Evolutionary conservation across 139 green algal genomes (phyloP).

Genomic region (Prasinococcaceae sp.): DNA sequence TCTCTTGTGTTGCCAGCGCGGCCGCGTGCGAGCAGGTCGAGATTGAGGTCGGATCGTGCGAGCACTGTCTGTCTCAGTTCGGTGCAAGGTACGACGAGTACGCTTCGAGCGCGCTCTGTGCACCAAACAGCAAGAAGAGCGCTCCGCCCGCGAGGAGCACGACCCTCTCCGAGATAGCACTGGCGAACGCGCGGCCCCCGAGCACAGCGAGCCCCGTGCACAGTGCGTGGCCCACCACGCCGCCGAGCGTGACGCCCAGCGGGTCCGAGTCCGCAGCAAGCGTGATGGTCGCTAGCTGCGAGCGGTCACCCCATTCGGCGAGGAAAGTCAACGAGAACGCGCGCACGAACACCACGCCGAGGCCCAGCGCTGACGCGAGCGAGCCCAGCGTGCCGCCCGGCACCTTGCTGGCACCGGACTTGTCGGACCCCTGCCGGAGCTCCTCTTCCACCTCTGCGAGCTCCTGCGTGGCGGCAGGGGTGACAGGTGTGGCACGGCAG

Average conservation of each 20-base stretch:
- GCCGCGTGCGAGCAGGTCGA: too few relatives aligned
- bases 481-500: too few relatives aligned
- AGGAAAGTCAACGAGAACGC: slow-evolving; percentile 23
- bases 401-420: too few relatives aligned
- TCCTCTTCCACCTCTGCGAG: slow-evolving; percentile 30
- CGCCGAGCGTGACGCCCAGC: slow-evolving; percentile 72
- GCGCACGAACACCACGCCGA: slow-evolving; percentile 1
- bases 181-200: not conserved
- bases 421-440: too few relatives aligned
- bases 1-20: too few relatives aligned
- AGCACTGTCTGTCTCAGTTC: too few relatives aligned
- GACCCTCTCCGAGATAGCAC: not conserved
- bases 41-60: too few relatives aligned
- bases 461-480: slow-evolving; percentile 24
- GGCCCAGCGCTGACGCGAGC: not conserved
- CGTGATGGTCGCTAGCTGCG: slow-evolving; percentile 20
- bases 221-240: slow-evolving; percentile 66
- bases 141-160: not conserved
- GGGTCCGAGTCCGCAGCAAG: slow-evolving; percentile 61
- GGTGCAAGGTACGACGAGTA: too few relatives aligned
- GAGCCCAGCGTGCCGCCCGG: not conserved
- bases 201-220: slow-evolving; percentile 47
- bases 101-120: not conserved
- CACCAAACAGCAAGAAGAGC: slow-evolving; percentile 9
- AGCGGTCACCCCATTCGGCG: slow-evolving; percentile 23